Percentiles rank a stretch among this genome's conserved stretches.
These are phyloP conservation scores for Inonotus hispidus DNA, from an alignment of 1,284 basidiomycete species.

Conservation along the genomic window DNA sequence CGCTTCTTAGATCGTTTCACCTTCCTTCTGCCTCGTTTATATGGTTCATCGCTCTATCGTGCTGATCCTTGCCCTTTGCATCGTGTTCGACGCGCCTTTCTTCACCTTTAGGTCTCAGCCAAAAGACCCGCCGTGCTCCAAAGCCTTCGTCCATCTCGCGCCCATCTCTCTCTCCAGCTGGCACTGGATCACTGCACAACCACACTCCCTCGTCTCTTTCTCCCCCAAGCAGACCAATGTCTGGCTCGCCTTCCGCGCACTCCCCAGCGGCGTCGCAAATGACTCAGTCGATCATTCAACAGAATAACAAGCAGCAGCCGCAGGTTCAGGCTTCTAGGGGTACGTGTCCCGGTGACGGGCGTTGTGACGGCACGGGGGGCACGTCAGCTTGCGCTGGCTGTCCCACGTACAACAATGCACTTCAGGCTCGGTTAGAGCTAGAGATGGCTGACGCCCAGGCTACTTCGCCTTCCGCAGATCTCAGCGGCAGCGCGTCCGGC, in stretches of 20 bases:
- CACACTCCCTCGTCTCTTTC: slow-evolving; percentile 7
- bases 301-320: slow-evolving; percentile 29
- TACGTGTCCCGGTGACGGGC: slow-evolving; percentile 91
- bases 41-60: slow-evolving; percentile 18
- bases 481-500: slow-evolving; percentile 14
- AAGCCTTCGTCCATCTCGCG: slow-evolving; percentile 45
- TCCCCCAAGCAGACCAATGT: slow-evolving; percentile 15
- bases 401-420: slow-evolving; percentile 87
- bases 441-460: slow-evolving; percentile 27
- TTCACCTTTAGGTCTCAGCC: slow-evolving; percentile 51
- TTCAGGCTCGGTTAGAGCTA: slow-evolving; percentile 37
- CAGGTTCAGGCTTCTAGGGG: slow-evolving; percentile 41
- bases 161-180: slow-evolving; percentile 31
- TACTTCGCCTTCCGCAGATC: slow-evolving; percentile 19
- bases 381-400: slow-evolving; percentile 88
- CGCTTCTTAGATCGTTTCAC: slow-evolving; percentile 6
- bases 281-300: slow-evolving; percentile 27
- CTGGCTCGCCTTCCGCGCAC: slow-evolving; percentile 11
- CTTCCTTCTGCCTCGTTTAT: slow-evolving; percentile 19
- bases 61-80: slow-evolving; percentile 19
- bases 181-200: slow-evolving; percentile 31
- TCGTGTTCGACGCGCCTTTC: slow-evolving; percentile 24
- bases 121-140: slow-evolving; percentile 59
- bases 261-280: slow-evolving; percentile 21
- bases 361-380: slow-evolving; percentile 93